Evolutionary conservation across 1,139 yeast species (phyloP).

Genomic region (Debaryomyces fabryi): DNA sequence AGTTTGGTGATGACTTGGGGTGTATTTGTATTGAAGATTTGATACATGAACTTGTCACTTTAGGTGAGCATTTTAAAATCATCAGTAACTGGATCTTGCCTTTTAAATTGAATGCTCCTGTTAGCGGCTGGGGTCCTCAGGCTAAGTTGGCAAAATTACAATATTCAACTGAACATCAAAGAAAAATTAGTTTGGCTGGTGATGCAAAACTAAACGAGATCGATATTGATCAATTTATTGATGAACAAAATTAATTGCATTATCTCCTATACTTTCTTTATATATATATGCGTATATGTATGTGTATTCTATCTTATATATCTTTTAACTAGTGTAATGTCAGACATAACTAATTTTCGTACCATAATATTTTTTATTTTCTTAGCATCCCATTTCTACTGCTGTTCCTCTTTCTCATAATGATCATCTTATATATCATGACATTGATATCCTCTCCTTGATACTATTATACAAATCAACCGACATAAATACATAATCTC

Average conservation of each 20-base stretch:
- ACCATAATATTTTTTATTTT: neutral
- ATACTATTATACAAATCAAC: neutral
- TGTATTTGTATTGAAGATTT: conserved; percentile 79
- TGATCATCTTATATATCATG: too few relatives aligned
- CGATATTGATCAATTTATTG: conserved; percentile 68
- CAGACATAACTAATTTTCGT: neutral
- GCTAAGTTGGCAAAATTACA: conserved; percentile 56
- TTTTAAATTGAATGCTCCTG: conserved; percentile 67
- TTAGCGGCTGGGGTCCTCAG: conserved; percentile 71
- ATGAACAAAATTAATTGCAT: conserved; percentile 54
- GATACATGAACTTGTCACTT: conserved; percentile 64
- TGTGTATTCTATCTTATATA: neutral
- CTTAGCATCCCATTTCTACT: neutral
- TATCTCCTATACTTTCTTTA: neutral
- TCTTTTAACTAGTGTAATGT: conserved; percentile 1
- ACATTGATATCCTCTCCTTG: neutral
- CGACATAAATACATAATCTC: neutral
- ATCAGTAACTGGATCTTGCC: conserved; percentile 69
- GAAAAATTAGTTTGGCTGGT: conserved; percentile 59
- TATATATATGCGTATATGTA: conserved; percentile 1
- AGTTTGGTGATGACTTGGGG: conserved; percentile 65
- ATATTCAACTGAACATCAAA: conserved; percentile 45
- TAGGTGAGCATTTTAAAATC: conserved; percentile 64
- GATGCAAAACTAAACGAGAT: conserved; percentile 66
- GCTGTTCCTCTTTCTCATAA: too few relatives aligned